Evolutionary conservation across 148 eudicot genomes (phyloP), one percentile per base, ranked within the genome.

Genomic region (Rhododendron henanense): DNA sequence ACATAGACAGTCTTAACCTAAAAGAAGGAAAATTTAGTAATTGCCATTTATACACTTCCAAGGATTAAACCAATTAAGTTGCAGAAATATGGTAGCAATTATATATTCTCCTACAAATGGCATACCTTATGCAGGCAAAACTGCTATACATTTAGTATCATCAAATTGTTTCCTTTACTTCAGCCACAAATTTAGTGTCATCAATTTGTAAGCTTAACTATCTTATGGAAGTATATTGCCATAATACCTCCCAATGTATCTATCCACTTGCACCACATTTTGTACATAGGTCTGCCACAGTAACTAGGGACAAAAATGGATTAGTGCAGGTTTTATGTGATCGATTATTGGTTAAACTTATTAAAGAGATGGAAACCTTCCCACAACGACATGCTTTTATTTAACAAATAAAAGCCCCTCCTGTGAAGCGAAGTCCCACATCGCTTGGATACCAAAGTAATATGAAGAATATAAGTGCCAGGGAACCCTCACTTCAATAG

Each of bases 1-100:
- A 88, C 37, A 47, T 50, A 82, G 45, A 88, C 87, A 31, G 85
- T 83, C 84, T 85, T 88, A 9, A 78, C 87, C 90, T 88, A 85
- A 85, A 21, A 59, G 59, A 10, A 87, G 57, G 77, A 80, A 45
- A 83, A 44, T 45, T 10, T 21, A 13, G n/a, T 57, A 57, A 18
- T 18, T 18, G 18, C 1, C 44, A 5, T 39, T 44, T 13, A 55
- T 35, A 39, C 53, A n/a, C 16, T n/a, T 51, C 65, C 65, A 50
- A 48, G 16, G 59, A 11, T 25, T 31, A 47, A 50, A 47, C 31
- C 61, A 50, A 79, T 25, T 79, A 79, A 79, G 59, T 28, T 25
- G 50, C 23, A 33, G 50, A 15, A n/a, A 79, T 50, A 47, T 25
- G 37, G 61, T 0, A 79, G 28, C 31, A 9, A 65, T 10, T 14